phyloP scores from a whole-genome alignment of 441 rosid genomes.

The Raphanus hybrid region DNA sequence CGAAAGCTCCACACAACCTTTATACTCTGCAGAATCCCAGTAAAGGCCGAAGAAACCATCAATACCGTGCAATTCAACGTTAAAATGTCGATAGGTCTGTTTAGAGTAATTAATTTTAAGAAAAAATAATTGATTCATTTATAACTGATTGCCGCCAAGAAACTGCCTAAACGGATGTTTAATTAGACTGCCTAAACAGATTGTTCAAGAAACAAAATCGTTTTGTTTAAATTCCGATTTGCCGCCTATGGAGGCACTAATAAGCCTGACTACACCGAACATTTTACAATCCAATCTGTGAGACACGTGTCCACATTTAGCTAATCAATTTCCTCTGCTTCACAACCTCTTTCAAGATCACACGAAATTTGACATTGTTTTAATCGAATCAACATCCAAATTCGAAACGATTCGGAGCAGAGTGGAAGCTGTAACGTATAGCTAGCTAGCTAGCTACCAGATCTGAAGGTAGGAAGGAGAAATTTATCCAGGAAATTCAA shows the following conservation, averaged over 20 bases:
- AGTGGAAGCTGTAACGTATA: neutral
- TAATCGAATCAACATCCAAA: neutral
- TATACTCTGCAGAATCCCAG: constrained; percentile 51
- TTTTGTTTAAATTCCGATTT: too few relatives aligned
- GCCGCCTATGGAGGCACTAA: too few relatives aligned
- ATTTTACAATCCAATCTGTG: neutral
- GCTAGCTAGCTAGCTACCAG: constrained; percentile 30
- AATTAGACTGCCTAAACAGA: too few relatives aligned
- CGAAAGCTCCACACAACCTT: constrained; percentile 35
- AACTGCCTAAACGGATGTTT: too few relatives aligned
- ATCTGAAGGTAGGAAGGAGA: constrained; percentile 10
- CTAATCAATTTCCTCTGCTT: constrained; percentile 28
- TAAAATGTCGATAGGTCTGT: too few relatives aligned
- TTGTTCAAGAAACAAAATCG: too few relatives aligned
- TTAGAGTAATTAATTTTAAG: too few relatives aligned
- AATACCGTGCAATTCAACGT: constrained; percentile 22
- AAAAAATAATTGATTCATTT: too few relatives aligned
- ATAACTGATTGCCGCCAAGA: too few relatives aligned
- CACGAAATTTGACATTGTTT: neutral
- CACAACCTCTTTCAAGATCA: constrained; percentile 14
- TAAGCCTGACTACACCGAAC: too few relatives aligned
- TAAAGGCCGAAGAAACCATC: constrained; percentile 45
- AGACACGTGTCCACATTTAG: constrained; percentile 1
- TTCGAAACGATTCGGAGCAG: constrained; percentile 4
- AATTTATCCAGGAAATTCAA: neutral